Conservation (phyloP, 1,139 yeast species). For the Pichia sp. region DNA sequence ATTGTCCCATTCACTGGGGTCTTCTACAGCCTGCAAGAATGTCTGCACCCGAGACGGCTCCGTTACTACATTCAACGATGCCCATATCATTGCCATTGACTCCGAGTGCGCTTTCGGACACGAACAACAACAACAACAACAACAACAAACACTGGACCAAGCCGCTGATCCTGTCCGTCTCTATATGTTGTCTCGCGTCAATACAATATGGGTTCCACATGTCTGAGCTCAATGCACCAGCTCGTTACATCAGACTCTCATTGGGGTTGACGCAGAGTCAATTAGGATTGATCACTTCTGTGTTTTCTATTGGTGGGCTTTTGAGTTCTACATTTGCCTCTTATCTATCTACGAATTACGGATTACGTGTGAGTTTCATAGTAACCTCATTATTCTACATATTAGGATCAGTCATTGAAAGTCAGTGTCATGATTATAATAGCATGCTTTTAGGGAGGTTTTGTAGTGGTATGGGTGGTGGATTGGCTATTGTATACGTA, state of each 20-base stretch:
- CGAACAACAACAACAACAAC: too few relatives aligned
- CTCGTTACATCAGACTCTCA: conserved; percentile 36
- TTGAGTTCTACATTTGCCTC: conserved; percentile 74
- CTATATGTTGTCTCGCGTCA: conserved; percentile 60
- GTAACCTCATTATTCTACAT: conserved; percentile 45
- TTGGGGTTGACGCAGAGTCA: conserved; percentile 37
- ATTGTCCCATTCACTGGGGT: too few relatives aligned
- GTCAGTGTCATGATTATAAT: conserved; percentile 38
- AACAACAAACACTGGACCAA: conserved; percentile 16
- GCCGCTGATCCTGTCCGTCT: conserved; percentile 26
- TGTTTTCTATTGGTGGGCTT: conserved; percentile 83
- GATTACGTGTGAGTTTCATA: conserved; percentile 54
- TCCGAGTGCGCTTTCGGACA: too few relatives aligned
- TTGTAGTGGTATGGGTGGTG: conserved; percentile 79
- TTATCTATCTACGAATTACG: conserved; percentile 55
- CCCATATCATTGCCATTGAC: too few relatives aligned
- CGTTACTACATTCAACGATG: too few relatives aligned
- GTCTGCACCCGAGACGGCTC: too few relatives aligned
- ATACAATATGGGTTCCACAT: conserved; percentile 89
- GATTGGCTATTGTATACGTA: conserved; percentile 75
- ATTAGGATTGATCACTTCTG: conserved; percentile 75
- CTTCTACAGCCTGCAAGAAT: too few relatives aligned
- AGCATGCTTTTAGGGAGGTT: conserved; percentile 62
- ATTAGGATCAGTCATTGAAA: conserved; percentile 64
- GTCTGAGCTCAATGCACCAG: conserved; percentile 85